These are phyloP conservation scores for Henckelia pumila DNA, from an alignment of 257 asterid genomes.

Conservation along the genomic window DNA sequence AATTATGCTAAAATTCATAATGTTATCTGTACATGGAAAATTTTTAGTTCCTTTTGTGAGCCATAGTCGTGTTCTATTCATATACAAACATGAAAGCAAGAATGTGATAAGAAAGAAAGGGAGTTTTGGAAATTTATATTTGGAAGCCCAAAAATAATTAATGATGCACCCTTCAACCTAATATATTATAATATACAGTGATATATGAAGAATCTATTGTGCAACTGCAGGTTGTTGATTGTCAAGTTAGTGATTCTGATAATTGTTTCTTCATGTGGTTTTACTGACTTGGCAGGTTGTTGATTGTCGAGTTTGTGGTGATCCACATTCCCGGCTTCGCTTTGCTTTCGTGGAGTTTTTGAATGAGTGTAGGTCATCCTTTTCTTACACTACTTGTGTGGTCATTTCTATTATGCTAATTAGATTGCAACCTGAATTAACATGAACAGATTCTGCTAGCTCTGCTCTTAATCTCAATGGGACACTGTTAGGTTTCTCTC, in stretches of 20 bases:
- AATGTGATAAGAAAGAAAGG: no score
- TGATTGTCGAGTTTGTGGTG: slow-evolving; percentile 63
- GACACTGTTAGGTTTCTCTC: slow-evolving; percentile 71
- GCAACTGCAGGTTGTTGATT: no score
- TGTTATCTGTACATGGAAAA: no score
- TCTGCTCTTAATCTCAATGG: slow-evolving; percentile 67
- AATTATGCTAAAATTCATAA: no score
- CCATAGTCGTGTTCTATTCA: no score
- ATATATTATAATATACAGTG: no score
- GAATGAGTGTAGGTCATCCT: slow-evolving; percentile 37
- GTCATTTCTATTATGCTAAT: not conserved
- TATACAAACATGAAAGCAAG: no score
- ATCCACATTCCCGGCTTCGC: slow-evolving; percentile 59
- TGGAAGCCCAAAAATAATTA: no score
- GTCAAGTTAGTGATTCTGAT: not conserved
- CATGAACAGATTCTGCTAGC: slow-evolving; percentile 67
- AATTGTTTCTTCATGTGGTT: slow-evolving; percentile 6
- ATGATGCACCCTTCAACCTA: no score
- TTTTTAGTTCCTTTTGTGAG: no score
- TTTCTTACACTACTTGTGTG: not conserved
- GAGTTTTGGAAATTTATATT: no score
- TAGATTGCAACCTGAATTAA: slow-evolving; percentile 11
- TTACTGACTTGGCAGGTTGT: slow-evolving; percentile 35
- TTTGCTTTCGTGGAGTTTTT: slow-evolving; percentile 57
- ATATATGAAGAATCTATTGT: no score